Evolutionary conservation across 129 eudicot species (phyloP), one percentile per base, ranked within the genome.

Genomic region (Solidago caesia): DNA sequence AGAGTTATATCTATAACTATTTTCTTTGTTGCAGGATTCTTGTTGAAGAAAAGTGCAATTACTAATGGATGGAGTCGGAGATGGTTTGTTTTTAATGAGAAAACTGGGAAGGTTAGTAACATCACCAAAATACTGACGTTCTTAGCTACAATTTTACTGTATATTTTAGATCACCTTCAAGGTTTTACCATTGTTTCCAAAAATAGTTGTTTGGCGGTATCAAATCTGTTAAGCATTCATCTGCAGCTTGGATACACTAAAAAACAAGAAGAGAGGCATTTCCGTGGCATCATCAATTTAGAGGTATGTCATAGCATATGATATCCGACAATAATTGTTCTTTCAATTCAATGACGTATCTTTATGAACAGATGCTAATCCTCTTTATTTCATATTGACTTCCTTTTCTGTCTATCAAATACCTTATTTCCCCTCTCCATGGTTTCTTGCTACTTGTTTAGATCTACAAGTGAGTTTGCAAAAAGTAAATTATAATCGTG

Each of bases 221-320:
- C 65, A 55, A 2, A 64, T 33, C 6, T 41, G 16, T 71, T 71
- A 53, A 41, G 29, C 39, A 42, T 62, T 59, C 33, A 53, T 49
- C 9, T 85, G 78, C 94, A 92, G 97, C 97, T 92, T 82, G 97
- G 97, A 15, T 92, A 92, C 84, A 92, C 97, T 43, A 92, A 89
- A 67, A 92, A 89, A 64, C 96, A 85, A 81, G 97, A 89, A 84
- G 97, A 92, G 76, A 82, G 84, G 6, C 86, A 89, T 81, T 92
- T 92, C 26, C 96, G 91, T 47, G 94, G 97, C 15, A 89, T 89
- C 52, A 89, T 92, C 57, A 92, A 88, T 82, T 81, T 92, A 78
- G 96, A 89, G 97, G 97, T 92, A 87, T 65, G 49, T 27, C 55
- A n/a, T 49, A 46, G 49, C 53, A 44, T 10, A 57, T 21, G 21